Evolutionary conservation across 2,329 filamentous ascomycete species (phyloP), one percentile per base, ranked within the genome.

Genomic region (Didymosphaeria variabile): DNA sequence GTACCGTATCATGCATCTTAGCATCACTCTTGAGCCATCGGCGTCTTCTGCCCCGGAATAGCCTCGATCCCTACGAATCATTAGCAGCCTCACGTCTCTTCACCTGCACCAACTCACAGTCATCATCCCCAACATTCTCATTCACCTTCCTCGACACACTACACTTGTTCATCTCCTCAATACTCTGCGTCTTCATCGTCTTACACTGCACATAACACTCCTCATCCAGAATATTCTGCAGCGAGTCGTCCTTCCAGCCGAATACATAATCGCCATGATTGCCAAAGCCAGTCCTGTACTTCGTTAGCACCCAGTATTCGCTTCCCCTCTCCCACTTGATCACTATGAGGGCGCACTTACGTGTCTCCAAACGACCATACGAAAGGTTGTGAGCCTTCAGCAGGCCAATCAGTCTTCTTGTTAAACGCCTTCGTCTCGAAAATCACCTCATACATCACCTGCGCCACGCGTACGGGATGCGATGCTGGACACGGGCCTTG

Each of bases 251-350:
- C 69, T 84, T 80, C 83, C 83, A 85, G 58, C 83, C 83, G 69
- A 85, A 85, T 60, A 85, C 72, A 69, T 85, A 85, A 72, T 85
- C 83, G 26, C 82, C 83, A 72, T 85, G 83, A 29, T 82, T 83
- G 2, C 82, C 83, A 23, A 79, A 78, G 32, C 83, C 83, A 40
- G 79, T 80, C 47, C 75, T 66, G 34, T n/a, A 40, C 12, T 7
- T 1, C 23, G 2, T 36, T 17, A 34, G 40, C 13, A 19, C 46
- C 55, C 53, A 50, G 26, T 29, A 29, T 5, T 2, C 2, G 6
- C 26, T 29, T 29, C 26, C 26, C 26, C 6, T 29, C 26, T 29
- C 26, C 26, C 26, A 29, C 26, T 29, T 29, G 19, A 17, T 23
- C 17, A 45, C 15, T n/a, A 29, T 15, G 26, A 76, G 65, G 74